Evolutionary conservation across 768 basidiomycete species (phyloP).

Genomic region (Rhodotorula diobovata): DNA sequence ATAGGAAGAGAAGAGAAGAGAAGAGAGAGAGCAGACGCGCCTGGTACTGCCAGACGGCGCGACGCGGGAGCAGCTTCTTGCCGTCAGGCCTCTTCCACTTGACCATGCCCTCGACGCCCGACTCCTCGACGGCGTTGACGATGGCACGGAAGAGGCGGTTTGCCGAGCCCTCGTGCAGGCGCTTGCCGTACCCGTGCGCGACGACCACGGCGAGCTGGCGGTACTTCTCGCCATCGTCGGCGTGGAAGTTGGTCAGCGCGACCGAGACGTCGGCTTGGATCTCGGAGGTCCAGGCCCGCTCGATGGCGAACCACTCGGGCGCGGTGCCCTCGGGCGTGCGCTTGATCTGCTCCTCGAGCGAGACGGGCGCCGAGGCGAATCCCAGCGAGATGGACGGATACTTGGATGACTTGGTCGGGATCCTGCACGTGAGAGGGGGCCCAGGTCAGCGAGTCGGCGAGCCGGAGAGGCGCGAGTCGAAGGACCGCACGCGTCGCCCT

Average conservation of each 20-base stretch:
- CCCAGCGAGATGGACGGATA: constrained; percentile 30
- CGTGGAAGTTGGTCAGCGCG: constrained; percentile 26
- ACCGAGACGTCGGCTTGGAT: constrained; percentile 35
- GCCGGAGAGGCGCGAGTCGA: neutral
- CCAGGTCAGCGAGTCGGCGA: too few species aligned
- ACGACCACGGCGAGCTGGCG: constrained; percentile 36
- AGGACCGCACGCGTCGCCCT: constrained; percentile 28
- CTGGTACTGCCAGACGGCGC: constrained; percentile 22
- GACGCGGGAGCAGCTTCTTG: constrained; percentile 19
- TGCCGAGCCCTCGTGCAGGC: constrained; percentile 11
- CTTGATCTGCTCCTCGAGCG: constrained; percentile 33
- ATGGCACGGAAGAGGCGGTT: constrained; percentile 29
- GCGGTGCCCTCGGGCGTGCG: constrained; percentile 50
- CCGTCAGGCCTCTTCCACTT: constrained; percentile 34
- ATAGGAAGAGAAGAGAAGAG: too few species aligned
- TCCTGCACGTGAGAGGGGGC: neutral
- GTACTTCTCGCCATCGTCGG: constrained; percentile 12
- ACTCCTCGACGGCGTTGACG: constrained; percentile 12
- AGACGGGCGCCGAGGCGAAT: constrained; percentile 32
- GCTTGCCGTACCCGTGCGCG: constrained; percentile 34
- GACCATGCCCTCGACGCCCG: constrained; percentile 10
- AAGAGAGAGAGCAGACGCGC: too few species aligned
- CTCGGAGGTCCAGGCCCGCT: constrained; percentile 37
- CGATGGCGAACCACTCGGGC: constrained; percentile 53
- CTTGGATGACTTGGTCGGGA: constrained; percentile 19